Percentiles rank a stretch among this genome's conserved stretches.
Evolutionary conservation across 2,329 filamentous ascomycete species (phyloP).

Genomic region (Madurella mycetomatis): DNA sequence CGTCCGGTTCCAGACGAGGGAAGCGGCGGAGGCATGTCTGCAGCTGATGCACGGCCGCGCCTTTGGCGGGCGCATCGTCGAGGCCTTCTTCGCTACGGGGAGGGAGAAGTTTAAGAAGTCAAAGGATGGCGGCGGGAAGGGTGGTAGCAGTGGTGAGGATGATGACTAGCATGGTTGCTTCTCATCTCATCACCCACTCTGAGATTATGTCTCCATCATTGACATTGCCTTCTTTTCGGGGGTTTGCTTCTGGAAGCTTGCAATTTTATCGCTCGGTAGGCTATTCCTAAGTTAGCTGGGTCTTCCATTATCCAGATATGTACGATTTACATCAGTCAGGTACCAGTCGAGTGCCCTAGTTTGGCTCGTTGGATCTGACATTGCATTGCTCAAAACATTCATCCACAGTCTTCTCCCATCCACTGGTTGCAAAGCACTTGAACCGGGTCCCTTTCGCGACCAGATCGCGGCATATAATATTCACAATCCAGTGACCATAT

Average conservation of each 20-base stretch:
- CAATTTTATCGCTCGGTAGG: not conserved
- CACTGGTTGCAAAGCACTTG: no score
- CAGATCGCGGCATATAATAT: not conserved
- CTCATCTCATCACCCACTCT: no score
- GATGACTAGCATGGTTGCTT: not conserved
- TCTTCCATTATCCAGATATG: not conserved
- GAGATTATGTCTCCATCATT: no score
- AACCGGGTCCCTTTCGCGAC: no score
- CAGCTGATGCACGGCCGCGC: conserved; percentile 72
- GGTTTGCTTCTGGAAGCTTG: not conserved
- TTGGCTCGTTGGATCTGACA: not conserved
- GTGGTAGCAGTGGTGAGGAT: conserved; percentile 17
- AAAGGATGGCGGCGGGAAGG: conserved; percentile 44
- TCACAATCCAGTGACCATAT: not conserved
- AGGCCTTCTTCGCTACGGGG: conserved; percentile 67
- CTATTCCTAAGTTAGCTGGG: not conserved
- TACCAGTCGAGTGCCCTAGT: not conserved
- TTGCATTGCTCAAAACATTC: not conserved
- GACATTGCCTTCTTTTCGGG: not conserved
- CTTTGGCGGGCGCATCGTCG: conserved; percentile 68
- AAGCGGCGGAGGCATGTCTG: conserved; percentile 69
- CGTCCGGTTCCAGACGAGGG: conserved; percentile 70
- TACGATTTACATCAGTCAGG: not conserved
- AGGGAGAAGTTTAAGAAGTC: conserved; percentile 70
- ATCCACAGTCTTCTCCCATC: not conserved